Conservation (phyloP, 179 eudicot species). For the Silene coronaria region DNA sequence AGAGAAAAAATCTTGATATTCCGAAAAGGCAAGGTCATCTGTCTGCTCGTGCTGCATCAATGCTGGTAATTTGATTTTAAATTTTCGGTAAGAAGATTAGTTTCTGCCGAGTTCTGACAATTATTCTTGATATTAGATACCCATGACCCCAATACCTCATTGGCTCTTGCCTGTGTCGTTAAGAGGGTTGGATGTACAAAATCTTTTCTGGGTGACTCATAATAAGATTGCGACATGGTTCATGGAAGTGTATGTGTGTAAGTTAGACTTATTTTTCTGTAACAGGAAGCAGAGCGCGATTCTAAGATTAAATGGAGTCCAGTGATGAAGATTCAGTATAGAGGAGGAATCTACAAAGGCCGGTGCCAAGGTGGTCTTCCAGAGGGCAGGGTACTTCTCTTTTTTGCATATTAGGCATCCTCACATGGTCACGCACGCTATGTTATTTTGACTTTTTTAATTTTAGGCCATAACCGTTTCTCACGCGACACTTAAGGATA, state of each 20-base stretch:
- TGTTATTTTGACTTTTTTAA: no score
- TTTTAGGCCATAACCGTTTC: no score
- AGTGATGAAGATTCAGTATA: slow-evolving; percentile 66
- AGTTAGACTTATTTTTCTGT: slow-evolving; percentile 2
- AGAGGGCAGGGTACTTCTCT: slow-evolving; percentile 75
- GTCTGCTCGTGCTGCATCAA: slow-evolving; percentile 82
- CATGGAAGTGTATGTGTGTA: neutral
- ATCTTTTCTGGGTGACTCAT: no score
- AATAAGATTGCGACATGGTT: neutral
- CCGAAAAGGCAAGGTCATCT: slow-evolving; percentile 62
- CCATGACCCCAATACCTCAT: no score
- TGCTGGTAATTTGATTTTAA: slow-evolving; percentile 58
- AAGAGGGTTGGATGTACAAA: no score
- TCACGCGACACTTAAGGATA: no score
- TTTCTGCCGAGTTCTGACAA: no score
- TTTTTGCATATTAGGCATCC: neutral
- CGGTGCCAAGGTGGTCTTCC: slow-evolving; percentile 95
- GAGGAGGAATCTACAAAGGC: slow-evolving; percentile 79
- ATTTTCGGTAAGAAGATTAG: neutral
- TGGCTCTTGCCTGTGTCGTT: no score
- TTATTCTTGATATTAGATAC: no score
- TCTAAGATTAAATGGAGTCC: slow-evolving; percentile 72
- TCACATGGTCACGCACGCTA: slow-evolving; percentile 4
- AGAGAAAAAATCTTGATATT: slow-evolving; percentile 32
- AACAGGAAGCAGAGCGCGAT: slow-evolving; percentile 80